These are phyloP conservation scores for Mucor mucedo DNA, from an alignment of 371 early-diverging fungal genomes.

Conservation along the genomic window DNA sequence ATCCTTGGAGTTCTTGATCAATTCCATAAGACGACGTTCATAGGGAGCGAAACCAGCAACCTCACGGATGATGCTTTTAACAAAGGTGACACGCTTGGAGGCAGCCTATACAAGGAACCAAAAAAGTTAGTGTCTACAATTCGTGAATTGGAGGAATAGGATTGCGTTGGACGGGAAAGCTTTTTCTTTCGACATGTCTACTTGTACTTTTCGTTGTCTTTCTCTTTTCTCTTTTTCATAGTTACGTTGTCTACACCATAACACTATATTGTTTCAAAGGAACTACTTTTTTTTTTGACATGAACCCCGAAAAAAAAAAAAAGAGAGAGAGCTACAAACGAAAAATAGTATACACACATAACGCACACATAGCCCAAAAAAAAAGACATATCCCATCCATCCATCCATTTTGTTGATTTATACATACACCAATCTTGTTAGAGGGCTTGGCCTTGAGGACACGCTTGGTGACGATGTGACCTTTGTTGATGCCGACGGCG, in stretches of 20 bases:
- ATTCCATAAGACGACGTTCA: constrained; percentile 98
- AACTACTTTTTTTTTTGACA: too few relatives aligned
- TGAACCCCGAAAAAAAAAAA: not conserved
- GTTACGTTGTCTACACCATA: not conserved
- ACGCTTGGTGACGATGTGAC: constrained; percentile 81
- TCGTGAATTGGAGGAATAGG: not conserved
- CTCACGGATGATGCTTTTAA: constrained; percentile 94
- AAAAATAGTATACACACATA: too few relatives aligned
- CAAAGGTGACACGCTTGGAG: constrained; percentile 89
- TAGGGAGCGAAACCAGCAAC: constrained; percentile 98
- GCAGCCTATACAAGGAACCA: constrained; percentile 51
- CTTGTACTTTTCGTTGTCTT: too few relatives aligned
- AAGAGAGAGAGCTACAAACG: not conserved
- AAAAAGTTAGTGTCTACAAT: not conserved
- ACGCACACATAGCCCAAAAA: not conserved
- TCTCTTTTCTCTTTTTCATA: not conserved
- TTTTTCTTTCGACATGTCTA: too few relatives aligned
- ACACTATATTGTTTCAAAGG: too few relatives aligned
- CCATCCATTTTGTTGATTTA: constrained; percentile 35
- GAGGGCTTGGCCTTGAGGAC: constrained; percentile 78
- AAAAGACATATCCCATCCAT: constrained; percentile 29
- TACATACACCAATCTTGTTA: constrained; percentile 89
- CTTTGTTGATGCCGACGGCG: constrained; percentile 76
- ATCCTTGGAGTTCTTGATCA: constrained; percentile 99
- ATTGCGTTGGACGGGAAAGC: not conserved